These are phyloP conservation scores for Teratosphaeria pseudoeucalypti DNA, from an alignment of 2,329 filamentous ascomycete species.

Conservation along the genomic window DNA sequence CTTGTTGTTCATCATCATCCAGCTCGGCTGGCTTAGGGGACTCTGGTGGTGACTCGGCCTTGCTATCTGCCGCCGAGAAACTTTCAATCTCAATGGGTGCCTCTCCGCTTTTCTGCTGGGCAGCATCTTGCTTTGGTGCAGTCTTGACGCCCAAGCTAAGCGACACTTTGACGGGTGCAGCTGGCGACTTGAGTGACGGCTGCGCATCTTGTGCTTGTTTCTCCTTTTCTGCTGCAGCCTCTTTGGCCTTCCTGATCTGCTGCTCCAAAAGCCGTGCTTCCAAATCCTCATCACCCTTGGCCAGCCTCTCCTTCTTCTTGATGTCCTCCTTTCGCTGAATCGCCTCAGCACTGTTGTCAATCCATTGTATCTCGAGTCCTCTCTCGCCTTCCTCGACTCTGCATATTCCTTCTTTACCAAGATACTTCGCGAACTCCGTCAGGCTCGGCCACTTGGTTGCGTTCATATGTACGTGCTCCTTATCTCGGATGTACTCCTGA, in stretches of 20 bases:
- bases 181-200: constrained; percentile 10
- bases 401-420: constrained; percentile 79
- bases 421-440: constrained; percentile 78
- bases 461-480: constrained; percentile 89
- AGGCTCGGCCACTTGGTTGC: constrained; percentile 78
- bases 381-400: constrained; percentile 84
- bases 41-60: constrained; percentile 1
- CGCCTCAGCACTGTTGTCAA: constrained; percentile 83
- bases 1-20: constrained; percentile 5
- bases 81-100: constrained; percentile 19
- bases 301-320: constrained; percentile 70
- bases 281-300: constrained; percentile 81
- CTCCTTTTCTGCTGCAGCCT: constrained; percentile 33
- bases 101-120: constrained; percentile 10
- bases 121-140: constrained; percentile 8
- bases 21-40: not conserved
- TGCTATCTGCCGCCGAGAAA: constrained; percentile 17
- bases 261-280: constrained; percentile 74
- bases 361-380: constrained; percentile 77
- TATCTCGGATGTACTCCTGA: constrained; percentile 81
- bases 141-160: constrained; percentile 23
- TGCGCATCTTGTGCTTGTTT: constrained; percentile 20
- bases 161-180: constrained; percentile 28
- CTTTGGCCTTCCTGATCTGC: constrained; percentile 69
- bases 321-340: constrained; percentile 71